Evolutionary conservation across 2,329 filamentous ascomycete species (phyloP), one percentile per base, ranked within the genome.

Genomic region (Ceratocystis lukuohia): DNA sequence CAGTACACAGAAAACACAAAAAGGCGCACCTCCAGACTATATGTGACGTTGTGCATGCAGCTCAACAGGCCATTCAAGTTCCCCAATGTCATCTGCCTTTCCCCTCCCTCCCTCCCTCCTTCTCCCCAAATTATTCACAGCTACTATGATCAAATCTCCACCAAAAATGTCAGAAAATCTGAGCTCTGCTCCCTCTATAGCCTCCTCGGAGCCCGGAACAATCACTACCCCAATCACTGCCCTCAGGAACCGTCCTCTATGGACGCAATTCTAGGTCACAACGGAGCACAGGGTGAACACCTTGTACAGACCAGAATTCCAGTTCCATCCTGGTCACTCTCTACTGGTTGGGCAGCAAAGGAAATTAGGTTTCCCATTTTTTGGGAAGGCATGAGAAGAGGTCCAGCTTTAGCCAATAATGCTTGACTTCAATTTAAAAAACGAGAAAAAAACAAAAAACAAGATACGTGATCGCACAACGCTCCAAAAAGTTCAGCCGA

Each of bases 31-130:
- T 30, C 5, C 17, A 22, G 22, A 22, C 12, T 33, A 5, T n/a
- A 30, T 57, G 25, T n/a, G 25, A 33, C 56, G 56, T 59, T 59
- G 56, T 20, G 56, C 56, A 59, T 59, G 56, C 25, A 59, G 53
- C 25, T 57, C 22, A 15, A 17, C 22, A 25, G 53, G 53, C 10
- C 22, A 57, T 41, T 0, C 3, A 41, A 41, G 37, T 15, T 41
- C 10, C 37, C 37, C 37, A 5, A 12, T 15, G 37, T 4, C 37
- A 41, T 41, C 37, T 41, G 37, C 37, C 37, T 15, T 41, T 12
- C 10, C 37, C 37, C 3, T 41, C 37, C 12, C 3, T 41, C 37
- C 12, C 10, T 41, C 10, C 37, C 10, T 33, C 3, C 37, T 41
- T 41, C 37, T 41, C 12, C 37, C 37, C 1, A 15, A 41, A 15